Evolutionary conservation across 202 grass and related monocot species (phyloP).

Genomic region (Setaria viridis): DNA sequence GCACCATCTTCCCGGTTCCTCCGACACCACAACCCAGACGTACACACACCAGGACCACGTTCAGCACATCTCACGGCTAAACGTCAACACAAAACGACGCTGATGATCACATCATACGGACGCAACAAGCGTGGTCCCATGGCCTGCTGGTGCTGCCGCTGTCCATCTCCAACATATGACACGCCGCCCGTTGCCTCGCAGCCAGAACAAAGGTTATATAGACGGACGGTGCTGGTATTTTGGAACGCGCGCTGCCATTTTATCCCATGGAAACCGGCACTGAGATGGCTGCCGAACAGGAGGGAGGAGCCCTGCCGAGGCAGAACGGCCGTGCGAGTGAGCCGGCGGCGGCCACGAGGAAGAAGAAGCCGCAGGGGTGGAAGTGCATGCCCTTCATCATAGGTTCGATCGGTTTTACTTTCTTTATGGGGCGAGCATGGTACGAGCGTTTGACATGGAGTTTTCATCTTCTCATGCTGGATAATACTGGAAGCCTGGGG

Average conservation of each 20-base stretch:
- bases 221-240: no score
- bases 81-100: background rate
- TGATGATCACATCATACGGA: background rate
- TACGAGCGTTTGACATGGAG: background rate
- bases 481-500: background rate
- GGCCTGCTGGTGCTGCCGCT: background rate
- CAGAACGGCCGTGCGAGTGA: background rate
- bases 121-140: background rate
- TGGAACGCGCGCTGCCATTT: no score
- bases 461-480: background rate
- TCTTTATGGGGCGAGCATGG: background rate
- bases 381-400: constrained; percentile 54
- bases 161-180: background rate
- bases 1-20: no score
- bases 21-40: no score
- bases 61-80: no score
- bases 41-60: no score
- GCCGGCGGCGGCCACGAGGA: background rate
- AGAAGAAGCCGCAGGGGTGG: constrained; percentile 43
- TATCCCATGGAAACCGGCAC: no score
- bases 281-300: background rate
- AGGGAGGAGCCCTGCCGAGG: background rate
- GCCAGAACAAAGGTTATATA: background rate
- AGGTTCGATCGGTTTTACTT: constrained; percentile 21
- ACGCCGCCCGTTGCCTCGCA: background rate